Evolutionary conservation across 164 flowering plant genomes (phyloP), one percentile per base, ranked within the genome.

Genomic region (Sedum album): DNA sequence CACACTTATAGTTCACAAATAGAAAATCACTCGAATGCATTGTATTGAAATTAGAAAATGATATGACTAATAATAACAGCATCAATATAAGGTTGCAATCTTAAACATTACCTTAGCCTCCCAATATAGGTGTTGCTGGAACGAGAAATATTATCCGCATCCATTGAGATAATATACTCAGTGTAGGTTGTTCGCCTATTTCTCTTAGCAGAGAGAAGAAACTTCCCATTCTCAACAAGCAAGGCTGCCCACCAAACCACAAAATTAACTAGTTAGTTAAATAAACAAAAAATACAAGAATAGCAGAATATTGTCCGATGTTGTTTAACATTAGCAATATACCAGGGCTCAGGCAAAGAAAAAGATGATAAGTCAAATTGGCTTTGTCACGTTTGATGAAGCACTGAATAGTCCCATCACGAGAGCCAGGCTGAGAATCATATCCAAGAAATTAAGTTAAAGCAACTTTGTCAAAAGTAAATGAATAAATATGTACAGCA

Each of bases 191-290:
- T 72, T 38, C 79, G 65, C 13, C 81, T 60, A 18, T 72, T 76
- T 68, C 79, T 41, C 46, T 41, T 41, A 4, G 46, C 46, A 6
- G 46, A 41, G 1, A 41, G 46, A 41, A 41, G 46, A 23, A 79
- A 79, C 35, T 79, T 79, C 28, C 81, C 79, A 69, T 73, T 79
- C 33, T 79, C 81, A 66, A 73, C 77, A 28, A 74, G 72, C 71
- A 76, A 69, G 20, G 74, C 81, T 79, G 79, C 66, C 69, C 71
- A 2, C 2, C 46, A 11, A 41, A 41, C 11, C 46, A 11, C 46
- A 15, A 41, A 41, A 41, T 8, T 38, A n/a, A n/a, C n/a, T n/a
- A n/a, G 38, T 35, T 7, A 35, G 38, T 35, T 35, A 35, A 7
- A 7, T 35, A 35, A 35, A 35, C n/a, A n/a, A 35, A 3, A 35